phyloP scores from a whole-genome alignment of 306 rosid genomes.

The Begonia masoniana region DNA sequence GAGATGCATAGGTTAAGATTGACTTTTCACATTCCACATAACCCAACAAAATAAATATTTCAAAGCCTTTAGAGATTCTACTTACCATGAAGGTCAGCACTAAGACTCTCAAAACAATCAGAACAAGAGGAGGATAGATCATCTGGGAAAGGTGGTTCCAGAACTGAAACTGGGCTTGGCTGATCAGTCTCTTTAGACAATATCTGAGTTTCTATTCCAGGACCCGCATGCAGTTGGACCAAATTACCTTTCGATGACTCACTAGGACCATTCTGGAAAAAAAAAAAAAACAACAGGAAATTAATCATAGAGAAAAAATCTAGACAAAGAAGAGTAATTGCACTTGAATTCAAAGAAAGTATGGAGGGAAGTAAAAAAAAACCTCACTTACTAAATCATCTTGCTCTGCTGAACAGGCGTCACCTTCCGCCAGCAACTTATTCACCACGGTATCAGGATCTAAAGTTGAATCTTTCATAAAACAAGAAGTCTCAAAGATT shows the following conservation, averaged over 20 bases:
- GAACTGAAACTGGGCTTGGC: slow-evolving; percentile 94
- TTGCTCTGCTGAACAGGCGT: no score
- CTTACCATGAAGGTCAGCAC: slow-evolving; percentile 77
- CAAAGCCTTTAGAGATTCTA: not conserved
- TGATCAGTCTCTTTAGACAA: slow-evolving; percentile 78
- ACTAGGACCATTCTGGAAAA: slow-evolving; percentile 42
- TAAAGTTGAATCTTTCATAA: slow-evolving; percentile 19
- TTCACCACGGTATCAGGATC: slow-evolving; percentile 16
- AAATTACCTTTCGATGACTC: slow-evolving; percentile 30
- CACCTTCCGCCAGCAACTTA: no score
- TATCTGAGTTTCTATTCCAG: slow-evolving; percentile 34
- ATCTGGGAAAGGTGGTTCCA: slow-evolving; percentile 66
- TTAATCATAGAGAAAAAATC: no score
- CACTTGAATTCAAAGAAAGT: slow-evolving; percentile 1
- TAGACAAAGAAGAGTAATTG: no score
- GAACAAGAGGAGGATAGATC: slow-evolving; percentile 62
- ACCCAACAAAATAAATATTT: no score
- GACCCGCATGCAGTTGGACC: slow-evolving; percentile 12
- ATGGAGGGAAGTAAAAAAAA: not conserved
- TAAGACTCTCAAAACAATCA: slow-evolving; percentile 84
- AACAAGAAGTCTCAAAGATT: slow-evolving; percentile 15
- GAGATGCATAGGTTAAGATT: not conserved
- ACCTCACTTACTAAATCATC: no score
- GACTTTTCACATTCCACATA: no score
- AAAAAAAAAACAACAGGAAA: slow-evolving; percentile 11